These are phyloP conservation scores for Colletotrichum eremochloae DNA, from an alignment of 2,329 filamentous ascomycete genomes.

Conservation along the genomic window DNA sequence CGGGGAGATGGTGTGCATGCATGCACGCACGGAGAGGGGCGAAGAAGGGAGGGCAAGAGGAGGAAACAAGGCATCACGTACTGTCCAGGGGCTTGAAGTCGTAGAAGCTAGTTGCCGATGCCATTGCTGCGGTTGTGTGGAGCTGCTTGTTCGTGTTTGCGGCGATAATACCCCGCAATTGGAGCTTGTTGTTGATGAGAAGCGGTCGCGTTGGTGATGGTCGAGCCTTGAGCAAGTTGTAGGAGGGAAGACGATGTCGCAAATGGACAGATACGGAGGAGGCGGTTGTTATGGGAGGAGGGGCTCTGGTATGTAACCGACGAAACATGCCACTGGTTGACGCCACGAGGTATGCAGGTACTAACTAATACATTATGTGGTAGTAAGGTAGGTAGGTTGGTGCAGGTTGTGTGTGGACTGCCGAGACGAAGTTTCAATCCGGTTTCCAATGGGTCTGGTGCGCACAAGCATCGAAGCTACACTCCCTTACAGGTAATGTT, in stretches of 20 bases:
- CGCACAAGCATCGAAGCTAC: constrained; percentile 26
- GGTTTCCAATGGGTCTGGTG: constrained; percentile 34
- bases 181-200: constrained; percentile 21
- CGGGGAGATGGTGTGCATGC: constrained; percentile 8
- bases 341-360: constrained; percentile 13
- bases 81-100: constrained; percentile 88
- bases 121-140: constrained; percentile 48
- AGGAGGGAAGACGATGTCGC: neutral
- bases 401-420: constrained; percentile 18
- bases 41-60: too few species aligned
- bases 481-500: neutral
- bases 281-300: constrained; percentile 15
- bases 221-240: constrained; percentile 2
- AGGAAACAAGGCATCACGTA: constrained; percentile 58
- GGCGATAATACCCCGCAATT: constrained; percentile 26
- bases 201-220: neutral
- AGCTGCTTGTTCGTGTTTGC: constrained; percentile 11
- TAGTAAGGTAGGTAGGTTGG: neutral
- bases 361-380: neutral
- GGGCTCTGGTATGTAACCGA: constrained; percentile 17
- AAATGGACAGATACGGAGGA: neutral
- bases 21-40: neutral
- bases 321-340: constrained; percentile 32
- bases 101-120: constrained; percentile 71
- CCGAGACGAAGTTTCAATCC: constrained; percentile 41